Conservation (phyloP, 495 filamentous ascomycete species). For the Penicillium subrubescens region DNA sequence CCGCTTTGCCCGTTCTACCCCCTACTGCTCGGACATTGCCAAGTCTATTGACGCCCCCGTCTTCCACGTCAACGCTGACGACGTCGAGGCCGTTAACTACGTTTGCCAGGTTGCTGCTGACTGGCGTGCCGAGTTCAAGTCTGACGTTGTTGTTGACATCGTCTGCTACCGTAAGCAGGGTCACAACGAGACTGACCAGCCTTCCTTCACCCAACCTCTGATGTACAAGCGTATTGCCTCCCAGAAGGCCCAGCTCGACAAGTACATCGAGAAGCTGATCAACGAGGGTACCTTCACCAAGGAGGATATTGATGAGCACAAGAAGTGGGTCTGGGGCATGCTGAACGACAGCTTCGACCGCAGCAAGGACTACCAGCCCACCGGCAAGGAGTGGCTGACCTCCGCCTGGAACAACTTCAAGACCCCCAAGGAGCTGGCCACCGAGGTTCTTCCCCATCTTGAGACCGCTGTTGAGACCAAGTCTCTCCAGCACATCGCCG, state of each 20-base stretch:
- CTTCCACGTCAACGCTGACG: conserved; percentile 98
- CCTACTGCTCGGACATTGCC: conserved; percentile 98
- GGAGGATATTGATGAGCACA: conserved; percentile 98
- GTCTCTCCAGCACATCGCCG: conserved; percentile 75
- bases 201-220: conserved; percentile 97
- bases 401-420: conserved; percentile 99
- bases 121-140: conserved; percentile 97
- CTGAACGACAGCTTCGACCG: conserved; percentile 93
- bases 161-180: conserved; percentile 99
- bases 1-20: conserved; percentile 92
- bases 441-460: conserved; percentile 90
- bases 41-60: conserved; percentile 98
- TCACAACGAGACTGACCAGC: conserved; percentile 99
- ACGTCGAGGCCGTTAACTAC: conserved; percentile 97
- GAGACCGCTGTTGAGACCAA: conserved; percentile 75
- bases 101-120: conserved; percentile 96
- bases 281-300: conserved; percentile 92
- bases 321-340: conserved; percentile 99
- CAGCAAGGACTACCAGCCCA: conserved; percentile 96
- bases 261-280: conserved; percentile 85
- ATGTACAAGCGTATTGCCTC: conserved; percentile 97
- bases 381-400: conserved; percentile 95
- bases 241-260: conserved; percentile 78
- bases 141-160: conserved; percentile 95
- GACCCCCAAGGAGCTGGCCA: conserved; percentile 95